Evolutionary conservation across 2,329 filamentous ascomycete genomes (phyloP), one percentile per base, ranked within the genome.

Genomic region (Colletotrichum plurivorum): DNA sequence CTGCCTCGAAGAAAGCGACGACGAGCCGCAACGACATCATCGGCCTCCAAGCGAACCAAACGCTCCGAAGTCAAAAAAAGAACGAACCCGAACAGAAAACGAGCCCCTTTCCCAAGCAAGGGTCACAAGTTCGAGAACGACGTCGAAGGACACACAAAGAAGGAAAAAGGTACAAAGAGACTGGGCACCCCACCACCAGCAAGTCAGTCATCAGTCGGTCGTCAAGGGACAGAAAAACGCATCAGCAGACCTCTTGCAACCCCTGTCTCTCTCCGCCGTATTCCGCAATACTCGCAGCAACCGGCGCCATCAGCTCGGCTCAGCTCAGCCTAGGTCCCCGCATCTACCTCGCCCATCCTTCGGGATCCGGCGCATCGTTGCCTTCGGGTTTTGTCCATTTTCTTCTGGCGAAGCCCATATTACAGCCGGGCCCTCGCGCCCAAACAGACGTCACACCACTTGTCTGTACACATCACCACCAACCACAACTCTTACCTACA

Each of bases 331-430:
- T n/a, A 43, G 10, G 10, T 48, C 45, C 66, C 62, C 62, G 36
- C 48, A 53, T 39, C 49, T 18, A 18, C 43, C 55, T 65, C 62
- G 66, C 62, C 66, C 63, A 51, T 66, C 66, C 66, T 60, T 69
- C 66, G 66, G 66, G 55, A 69, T 69, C 66, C 62, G 66, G 55
- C 66, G 56, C 60, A 39, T 49, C 55, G 55, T 58, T 43, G 48
- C 39, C 8, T 13, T 43, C 41, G 41, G 13, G 60, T 66, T 69
- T 60, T 55, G 62, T 69, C 54, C 54, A 56, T 54, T 59, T 59
- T 9, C 4, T 36, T 43, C 46, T 45, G 12, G 46, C 15, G 51
- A 57, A 45, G 55, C 55, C 59, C 58, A 52, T 52, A 48, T 54
- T 22, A 12, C 25, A 41, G 18, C 46, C 31, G 53, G 61, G 61